Percentiles rank a stretch among this genome's conserved stretches.
Evolutionary conservation across 257 asterid genomes (phyloP).

Genomic region (Jacaranda mimosifolia): DNA sequence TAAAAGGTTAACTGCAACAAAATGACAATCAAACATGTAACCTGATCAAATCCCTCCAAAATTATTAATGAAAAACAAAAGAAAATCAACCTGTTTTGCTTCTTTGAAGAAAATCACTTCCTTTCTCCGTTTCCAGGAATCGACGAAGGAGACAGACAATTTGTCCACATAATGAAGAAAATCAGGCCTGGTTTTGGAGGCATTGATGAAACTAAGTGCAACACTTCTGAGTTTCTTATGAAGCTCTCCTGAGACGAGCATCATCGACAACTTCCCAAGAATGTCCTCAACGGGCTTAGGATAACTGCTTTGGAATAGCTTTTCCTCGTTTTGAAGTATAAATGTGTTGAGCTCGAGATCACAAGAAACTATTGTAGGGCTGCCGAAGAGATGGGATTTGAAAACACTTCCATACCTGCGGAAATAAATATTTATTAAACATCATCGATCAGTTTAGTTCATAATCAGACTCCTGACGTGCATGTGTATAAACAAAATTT

Average conservation of each 20-base stretch:
- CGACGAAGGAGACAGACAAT: slow-evolving; percentile 37
- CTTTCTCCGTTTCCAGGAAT: slow-evolving; percentile 49
- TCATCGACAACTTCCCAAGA: slow-evolving; percentile 64
- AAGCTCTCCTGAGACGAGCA: slow-evolving; percentile 62
- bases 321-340: slow-evolving; percentile 76
- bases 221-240: slow-evolving; percentile 66
- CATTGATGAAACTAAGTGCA: slow-evolving; percentile 55
- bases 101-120: slow-evolving; percentile 54
- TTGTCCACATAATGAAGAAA: slow-evolving; percentile 49
- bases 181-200: slow-evolving; percentile 49
- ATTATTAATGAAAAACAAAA: no score
- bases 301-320: slow-evolving; percentile 60
- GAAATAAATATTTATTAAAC: no score
- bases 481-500: no score
- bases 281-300: slow-evolving; percentile 70
- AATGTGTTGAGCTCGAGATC: slow-evolving; percentile 64
- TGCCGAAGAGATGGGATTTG: slow-evolving; percentile 71
- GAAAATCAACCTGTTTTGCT: slow-evolving; percentile 61
- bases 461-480: no score
- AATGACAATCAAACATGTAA: not conserved
- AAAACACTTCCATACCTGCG: slow-evolving; percentile 74
- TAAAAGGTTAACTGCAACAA: slow-evolving; percentile 70
- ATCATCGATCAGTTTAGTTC: no score
- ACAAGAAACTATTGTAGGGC: slow-evolving; percentile 79
- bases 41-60: not conserved